Evolutionary conservation across 129 eudicot genomes (phyloP).

Genomic region (Kitagawia praeruptora): DNA sequence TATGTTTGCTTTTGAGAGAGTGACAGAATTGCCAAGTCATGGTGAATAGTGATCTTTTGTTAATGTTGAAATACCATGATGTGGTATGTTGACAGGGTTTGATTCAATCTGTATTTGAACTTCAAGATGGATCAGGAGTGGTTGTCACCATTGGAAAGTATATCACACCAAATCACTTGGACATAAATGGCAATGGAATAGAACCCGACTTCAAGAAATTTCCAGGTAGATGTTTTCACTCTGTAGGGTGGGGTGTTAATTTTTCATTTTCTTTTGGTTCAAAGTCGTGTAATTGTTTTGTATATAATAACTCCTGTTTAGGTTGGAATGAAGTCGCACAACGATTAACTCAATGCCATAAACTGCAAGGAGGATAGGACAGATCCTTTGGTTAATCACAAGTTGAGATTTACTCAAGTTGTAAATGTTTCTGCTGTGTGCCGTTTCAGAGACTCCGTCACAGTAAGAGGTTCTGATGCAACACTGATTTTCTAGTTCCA

Average conservation of each 20-base stretch:
- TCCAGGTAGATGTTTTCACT: slow-evolving; percentile 37
- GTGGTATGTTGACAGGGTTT: slow-evolving; percentile 38
- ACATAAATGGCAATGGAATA: slow-evolving; percentile 86
- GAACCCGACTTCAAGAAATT: slow-evolving; percentile 75
- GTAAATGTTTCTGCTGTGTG: neutral
- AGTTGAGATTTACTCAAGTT: neutral
- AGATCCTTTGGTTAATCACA: neutral
- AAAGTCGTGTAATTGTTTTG: neutral
- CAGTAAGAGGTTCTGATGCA: neutral
- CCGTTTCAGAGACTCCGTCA: neutral
- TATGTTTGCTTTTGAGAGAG: neutral
- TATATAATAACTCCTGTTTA: slow-evolving; percentile 21
- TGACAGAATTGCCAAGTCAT: neutral
- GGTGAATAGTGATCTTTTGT: neutral
- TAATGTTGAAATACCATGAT: neutral
- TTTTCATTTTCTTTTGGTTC: neutral
- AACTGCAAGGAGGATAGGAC: slow-evolving; percentile 26
- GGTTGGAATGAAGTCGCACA: slow-evolving; percentile 61
- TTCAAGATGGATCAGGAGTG: slow-evolving; percentile 93
- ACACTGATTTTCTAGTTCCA: neutral
- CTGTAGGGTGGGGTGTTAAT: neutral
- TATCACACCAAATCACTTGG: slow-evolving; percentile 80
- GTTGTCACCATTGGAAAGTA: slow-evolving; percentile 93
- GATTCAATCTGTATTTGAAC: slow-evolving; percentile 92
- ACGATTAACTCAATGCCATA: slow-evolving; percentile 57